phyloP scores from a whole-genome alignment of 192 early-diverging fungal species.

The Dissophora globulifera region DNA sequence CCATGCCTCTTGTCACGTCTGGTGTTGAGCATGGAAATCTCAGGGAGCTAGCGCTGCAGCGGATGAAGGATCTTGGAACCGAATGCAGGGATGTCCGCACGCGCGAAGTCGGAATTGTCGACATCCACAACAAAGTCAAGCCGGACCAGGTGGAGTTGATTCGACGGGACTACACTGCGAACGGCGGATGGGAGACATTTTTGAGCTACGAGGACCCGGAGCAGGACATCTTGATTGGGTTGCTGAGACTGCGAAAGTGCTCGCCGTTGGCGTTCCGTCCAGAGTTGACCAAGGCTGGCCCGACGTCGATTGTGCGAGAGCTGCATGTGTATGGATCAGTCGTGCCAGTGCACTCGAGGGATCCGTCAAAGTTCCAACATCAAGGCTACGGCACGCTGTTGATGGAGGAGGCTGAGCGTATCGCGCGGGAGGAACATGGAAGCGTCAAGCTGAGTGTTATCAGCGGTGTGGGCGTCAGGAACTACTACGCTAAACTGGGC shows the following conservation, averaged over 20 bases:
- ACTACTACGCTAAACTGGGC: conserved; percentile 98
- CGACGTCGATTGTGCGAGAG: conserved; percentile 95
- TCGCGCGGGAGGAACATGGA: conserved; percentile 97
- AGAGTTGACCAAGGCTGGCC: conserved; percentile 82
- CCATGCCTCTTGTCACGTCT: conserved; percentile 98
- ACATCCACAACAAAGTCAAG: conserved; percentile 95
- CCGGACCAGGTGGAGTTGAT: conserved; percentile 97
- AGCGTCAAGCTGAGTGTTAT: conserved; percentile 96
- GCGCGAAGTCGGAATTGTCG: conserved; percentile 97
- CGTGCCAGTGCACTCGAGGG: conserved; percentile 94
- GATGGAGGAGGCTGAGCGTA: conserved; percentile 99
- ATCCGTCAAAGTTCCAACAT: conserved; percentile 99
- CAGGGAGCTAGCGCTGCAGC: conserved; percentile 91
- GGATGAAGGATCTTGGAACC: conserved; percentile 97
- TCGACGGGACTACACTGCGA: conserved; percentile 97
- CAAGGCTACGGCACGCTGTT: conserved; percentile 98
- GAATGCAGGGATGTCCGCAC: conserved; percentile 98
- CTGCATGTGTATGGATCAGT: conserved; percentile 98
- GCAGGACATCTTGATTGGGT: conserved; percentile 95
- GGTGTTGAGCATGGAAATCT: conserved; percentile 99
- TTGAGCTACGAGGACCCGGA: conserved; percentile 97
- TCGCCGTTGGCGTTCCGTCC: conserved; percentile 86
- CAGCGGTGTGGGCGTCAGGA: conserved; percentile 95
- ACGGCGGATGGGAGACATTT: conserved; percentile 99
- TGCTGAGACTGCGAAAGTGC: conserved; percentile 96